phyloP scores from a whole-genome alignment of 2,329 filamentous ascomycete genomes.

The Alternaria novae-zelandiae region DNA sequence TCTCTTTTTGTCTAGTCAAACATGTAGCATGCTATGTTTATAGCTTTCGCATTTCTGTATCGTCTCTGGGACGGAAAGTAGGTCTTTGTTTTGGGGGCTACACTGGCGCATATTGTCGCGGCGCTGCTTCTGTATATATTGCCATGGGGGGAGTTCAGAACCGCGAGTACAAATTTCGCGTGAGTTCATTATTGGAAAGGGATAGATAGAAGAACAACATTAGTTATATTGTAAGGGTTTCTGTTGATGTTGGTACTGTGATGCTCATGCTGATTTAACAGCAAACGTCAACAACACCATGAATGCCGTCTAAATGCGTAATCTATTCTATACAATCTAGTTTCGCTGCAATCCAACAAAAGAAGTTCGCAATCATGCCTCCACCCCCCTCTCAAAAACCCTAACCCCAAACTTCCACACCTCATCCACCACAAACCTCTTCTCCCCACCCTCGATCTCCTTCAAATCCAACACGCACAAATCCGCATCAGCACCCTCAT shows the following conservation, averaged over 20 bases:
- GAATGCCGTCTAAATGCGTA: background rate
- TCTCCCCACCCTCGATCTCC: conserved; percentile 52
- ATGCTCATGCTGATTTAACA: background rate
- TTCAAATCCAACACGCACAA: conserved; percentile 71
- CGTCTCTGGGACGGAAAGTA: conserved; percentile 4
- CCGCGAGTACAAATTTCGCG: conserved; percentile 7
- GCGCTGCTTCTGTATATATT: conserved; percentile 10
- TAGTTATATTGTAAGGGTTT: background rate
- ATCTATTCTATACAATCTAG: background rate
- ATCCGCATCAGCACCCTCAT: conserved; percentile 57
- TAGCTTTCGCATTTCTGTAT: conserved; percentile 1
- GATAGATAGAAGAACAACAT: conserved; percentile 9
- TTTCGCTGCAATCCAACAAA: background rate
- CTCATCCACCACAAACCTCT: conserved; percentile 70
- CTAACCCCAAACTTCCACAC: conserved; percentile 77
- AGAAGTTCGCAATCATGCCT: background rate
- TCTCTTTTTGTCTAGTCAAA: conserved; percentile 8
- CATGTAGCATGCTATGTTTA: conserved; percentile 8
- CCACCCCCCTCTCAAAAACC: conserved; percentile 30
- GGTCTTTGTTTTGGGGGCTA: conserved; percentile 6
- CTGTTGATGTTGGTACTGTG: background rate
- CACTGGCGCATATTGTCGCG: conserved; percentile 6
- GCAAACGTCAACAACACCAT: background rate
- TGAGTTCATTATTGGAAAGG: conserved; percentile 8
- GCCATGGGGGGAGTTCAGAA: conserved; percentile 6